Base-by-base conservation (phyloP, 2,329 filamentous ascomycete species). In the Colletotrichum abscissum region DNA sequence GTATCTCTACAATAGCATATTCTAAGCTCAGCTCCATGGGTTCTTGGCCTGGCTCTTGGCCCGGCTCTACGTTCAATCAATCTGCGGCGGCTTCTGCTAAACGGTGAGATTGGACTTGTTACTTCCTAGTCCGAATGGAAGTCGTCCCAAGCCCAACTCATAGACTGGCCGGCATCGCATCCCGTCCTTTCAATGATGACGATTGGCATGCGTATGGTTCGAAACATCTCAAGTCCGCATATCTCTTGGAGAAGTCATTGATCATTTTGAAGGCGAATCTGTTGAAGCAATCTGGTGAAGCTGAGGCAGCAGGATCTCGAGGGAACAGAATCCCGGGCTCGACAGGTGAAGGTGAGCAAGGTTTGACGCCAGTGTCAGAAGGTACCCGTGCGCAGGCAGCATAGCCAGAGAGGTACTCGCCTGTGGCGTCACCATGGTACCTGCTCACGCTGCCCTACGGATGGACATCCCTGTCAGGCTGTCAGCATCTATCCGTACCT, bases 341-440 rank as follows among this genome's bases (percentile, higher is more conserved):
- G 24, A 33, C 30, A 57, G 33, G 42, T 49, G 42, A 49, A 49
- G 64, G 49, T 52, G 46, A 6, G 66, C 59, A 62, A 70, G 67
- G 71, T 73, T 63, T 54, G 67, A 57, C 67, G n/a, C 67, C 71
- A 66, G 71, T 71, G 67, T 73, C 71, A 71, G 60, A 71, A 62
- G 62, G 71, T 73, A 70, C 46, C 67, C 67, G 71, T 73, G 71
- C 71, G 67, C 56, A 62, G 67, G 35, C 56, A 71, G 60, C 67
- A 52, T 49, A 38, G 60, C 67, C 42, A 56, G 35, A 62, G 19
- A 26, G 26, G 49, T 62, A 70, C 60, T 24, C 65, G 46, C n/a
- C 4, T 16, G 46, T 70, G 65, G 54, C 67, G 67, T 70, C 67
- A 65, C 54, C 22, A 33, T 52, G 35, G 9, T 11, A 35, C 33